A percentile compares a stretch with the other conserved stretches of the same genome.
Evolutionary conservation across 257 asterid genomes (phyloP).

Genomic region (Solanum chmielewskii): DNA sequence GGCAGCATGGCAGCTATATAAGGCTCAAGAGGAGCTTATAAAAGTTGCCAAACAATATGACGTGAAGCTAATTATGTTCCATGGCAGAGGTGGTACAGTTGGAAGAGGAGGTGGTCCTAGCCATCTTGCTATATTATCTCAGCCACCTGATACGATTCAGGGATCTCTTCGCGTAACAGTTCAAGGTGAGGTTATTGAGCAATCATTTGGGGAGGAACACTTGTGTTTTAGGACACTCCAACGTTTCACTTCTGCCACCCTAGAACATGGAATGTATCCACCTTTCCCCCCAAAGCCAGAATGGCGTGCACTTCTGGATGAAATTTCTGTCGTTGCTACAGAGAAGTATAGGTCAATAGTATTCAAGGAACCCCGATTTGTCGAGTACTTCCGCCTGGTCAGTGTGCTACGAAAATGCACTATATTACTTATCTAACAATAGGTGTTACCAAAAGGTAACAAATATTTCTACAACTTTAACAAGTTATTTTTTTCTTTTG

Average conservation of each 20-base stretch:
- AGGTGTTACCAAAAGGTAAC: neutral
- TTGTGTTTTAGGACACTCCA: slow-evolving; percentile 51
- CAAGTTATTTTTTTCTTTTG: neutral
- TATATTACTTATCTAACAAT: neutral
- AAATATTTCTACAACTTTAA: neutral
- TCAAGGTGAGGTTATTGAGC: slow-evolving; percentile 52
- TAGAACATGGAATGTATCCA: slow-evolving; percentile 46
- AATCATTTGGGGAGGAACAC: slow-evolving; percentile 44
- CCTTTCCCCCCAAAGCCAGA: slow-evolving; percentile 43
- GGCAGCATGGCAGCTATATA: slow-evolving; percentile 48
- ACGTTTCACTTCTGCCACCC: slow-evolving; percentile 40
- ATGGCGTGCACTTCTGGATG: slow-evolving; percentile 51
- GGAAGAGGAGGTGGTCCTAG: slow-evolving; percentile 60
- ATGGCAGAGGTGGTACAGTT: slow-evolving; percentile 51
- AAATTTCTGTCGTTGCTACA: slow-evolving; percentile 26
- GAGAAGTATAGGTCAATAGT: slow-evolving; percentile 39
- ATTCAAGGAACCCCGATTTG: slow-evolving; percentile 43
- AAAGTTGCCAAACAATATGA: slow-evolving; percentile 35
- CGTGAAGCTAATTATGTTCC: slow-evolving; percentile 49
- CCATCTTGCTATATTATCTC: slow-evolving; percentile 52
- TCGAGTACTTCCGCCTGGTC: slow-evolving; percentile 48
- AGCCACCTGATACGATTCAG: slow-evolving; percentile 45
- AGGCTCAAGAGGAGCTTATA: slow-evolving; percentile 47
- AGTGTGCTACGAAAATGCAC: neutral
- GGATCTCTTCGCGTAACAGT: slow-evolving; percentile 46